Evolutionary conservation across 2,329 filamentous ascomycete genomes (phyloP), one percentile per base, ranked within the genome.

Genomic region (Apiospora marii): DNA sequence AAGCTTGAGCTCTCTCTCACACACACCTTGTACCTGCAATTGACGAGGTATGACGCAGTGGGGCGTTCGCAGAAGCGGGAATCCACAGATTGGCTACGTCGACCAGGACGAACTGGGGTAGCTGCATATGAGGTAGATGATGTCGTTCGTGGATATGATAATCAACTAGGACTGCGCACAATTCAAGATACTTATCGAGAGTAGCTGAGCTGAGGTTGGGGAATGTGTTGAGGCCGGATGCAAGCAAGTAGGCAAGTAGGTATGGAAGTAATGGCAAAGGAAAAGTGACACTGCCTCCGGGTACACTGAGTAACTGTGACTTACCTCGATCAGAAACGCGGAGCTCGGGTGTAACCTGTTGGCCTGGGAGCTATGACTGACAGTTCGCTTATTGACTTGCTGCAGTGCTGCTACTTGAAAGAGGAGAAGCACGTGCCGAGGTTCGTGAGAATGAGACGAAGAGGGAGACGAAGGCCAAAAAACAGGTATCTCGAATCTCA

Each of bases 11-110:
- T 41, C 58, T 41, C 58, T n/a, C 58, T 64, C 19, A n/a, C 34
- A 13, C 58, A 41, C 58, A 64, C 58, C 58, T 64, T 41, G 58
- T 37, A 37, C 46, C 46, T 49, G 6, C 12, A 51, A 51, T 58
- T 58, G 51, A 22, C 34, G 49, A 24, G 49, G n/a, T 41, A 64
- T 64, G 58, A 64, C 58, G 58, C 58, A 64, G 58, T 64, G 58
- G 58, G 58, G 58, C 58, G 30, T 64, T 64, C 34, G 58, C 30
- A 34, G 27, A 3, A 53, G 58, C 58, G n/a, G 34, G 34, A 64
- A 41, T 64, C 58, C 58, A 64, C 58, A 22, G 58, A 41, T 64
- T 64, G 58, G 34, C 34, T 64, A 22, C 8, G 30, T 64, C 10
- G 34, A 41, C 58, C 5, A 16, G 58, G n/a, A 41, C 13, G 58